phyloP scores from a whole-genome alignment of 1,284 basidiomycete genomes.

The Cryptococcus floricola region DNA sequence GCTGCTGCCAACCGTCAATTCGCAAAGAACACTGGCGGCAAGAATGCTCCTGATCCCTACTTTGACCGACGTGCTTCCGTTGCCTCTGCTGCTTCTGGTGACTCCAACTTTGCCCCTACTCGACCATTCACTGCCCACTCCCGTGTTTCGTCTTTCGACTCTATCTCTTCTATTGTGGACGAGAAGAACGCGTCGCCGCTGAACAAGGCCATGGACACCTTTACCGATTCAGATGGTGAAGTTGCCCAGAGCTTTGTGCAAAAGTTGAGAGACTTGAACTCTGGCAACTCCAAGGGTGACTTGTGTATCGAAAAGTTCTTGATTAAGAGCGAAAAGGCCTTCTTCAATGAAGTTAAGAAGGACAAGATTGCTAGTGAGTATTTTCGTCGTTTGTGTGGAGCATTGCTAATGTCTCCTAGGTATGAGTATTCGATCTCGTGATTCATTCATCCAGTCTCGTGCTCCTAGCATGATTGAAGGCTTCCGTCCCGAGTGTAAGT shows the following conservation, averaged over 20 bases:
- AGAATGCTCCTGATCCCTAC: constrained; percentile 70
- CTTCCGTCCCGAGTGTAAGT: constrained; percentile 70
- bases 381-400: neutral
- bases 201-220: constrained; percentile 89
- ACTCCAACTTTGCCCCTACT: constrained; percentile 51
- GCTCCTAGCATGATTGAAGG: constrained; percentile 61
- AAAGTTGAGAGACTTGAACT: constrained; percentile 69
- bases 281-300: constrained; percentile 84
- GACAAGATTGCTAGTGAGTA: constrained; percentile 62
- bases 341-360: constrained; percentile 82
- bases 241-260: constrained; percentile 83
- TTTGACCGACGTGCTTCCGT: constrained; percentile 54
- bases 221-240: constrained; percentile 86
- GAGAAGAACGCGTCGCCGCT: constrained; percentile 82
- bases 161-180: constrained; percentile 80
- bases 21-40: constrained; percentile 66
- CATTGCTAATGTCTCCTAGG: constrained; percentile 15
- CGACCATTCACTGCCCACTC: constrained; percentile 77
- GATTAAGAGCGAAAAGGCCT: constrained; percentile 82
- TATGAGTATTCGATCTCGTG: constrained; percentile 58
- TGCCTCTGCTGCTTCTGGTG: constrained; percentile 18
- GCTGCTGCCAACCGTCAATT: constrained; percentile 77
- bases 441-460: constrained; percentile 56
- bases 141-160: constrained; percentile 74
- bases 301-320: constrained; percentile 86